phyloP scores from a whole-genome alignment of 345 rosid genomes.

The Salix udensis region DNA sequence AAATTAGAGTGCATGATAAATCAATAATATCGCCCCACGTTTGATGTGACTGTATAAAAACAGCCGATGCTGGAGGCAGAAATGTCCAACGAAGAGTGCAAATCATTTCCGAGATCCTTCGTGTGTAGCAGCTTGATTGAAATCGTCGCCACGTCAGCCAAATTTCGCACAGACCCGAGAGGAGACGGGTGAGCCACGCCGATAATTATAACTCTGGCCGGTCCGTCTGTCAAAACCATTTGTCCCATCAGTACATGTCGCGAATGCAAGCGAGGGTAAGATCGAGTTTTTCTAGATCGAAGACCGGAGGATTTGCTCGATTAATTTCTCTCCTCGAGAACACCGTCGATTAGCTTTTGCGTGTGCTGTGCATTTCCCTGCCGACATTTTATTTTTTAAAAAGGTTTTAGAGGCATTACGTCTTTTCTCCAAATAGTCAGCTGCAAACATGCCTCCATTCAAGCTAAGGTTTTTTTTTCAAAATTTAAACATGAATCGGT shows the following conservation, averaged over 20 bases:
- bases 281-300: background rate
- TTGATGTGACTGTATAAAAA: background rate
- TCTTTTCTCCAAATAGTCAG: background rate
- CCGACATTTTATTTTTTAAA: background rate
- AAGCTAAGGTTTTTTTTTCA: accelerated
- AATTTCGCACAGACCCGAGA: background rate
- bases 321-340: background rate
- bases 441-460: background rate
- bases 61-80: background rate
- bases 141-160: background rate
- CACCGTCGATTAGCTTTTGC: background rate
- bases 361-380: background rate
- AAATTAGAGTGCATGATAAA: background rate
- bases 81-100: background rate
- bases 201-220: background rate
- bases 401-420: background rate
- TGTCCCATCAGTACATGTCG: background rate
- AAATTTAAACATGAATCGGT: background rate
- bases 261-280: background rate
- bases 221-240: background rate
- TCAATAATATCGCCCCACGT: background rate
- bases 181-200: background rate
- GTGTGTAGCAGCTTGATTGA: background rate
- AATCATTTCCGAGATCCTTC: background rate
- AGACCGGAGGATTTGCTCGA: background rate